These are phyloP conservation scores for Tuctoria greenei DNA, from an alignment of 176 grass and related monocot genomes.

Conservation along the genomic window DNA sequence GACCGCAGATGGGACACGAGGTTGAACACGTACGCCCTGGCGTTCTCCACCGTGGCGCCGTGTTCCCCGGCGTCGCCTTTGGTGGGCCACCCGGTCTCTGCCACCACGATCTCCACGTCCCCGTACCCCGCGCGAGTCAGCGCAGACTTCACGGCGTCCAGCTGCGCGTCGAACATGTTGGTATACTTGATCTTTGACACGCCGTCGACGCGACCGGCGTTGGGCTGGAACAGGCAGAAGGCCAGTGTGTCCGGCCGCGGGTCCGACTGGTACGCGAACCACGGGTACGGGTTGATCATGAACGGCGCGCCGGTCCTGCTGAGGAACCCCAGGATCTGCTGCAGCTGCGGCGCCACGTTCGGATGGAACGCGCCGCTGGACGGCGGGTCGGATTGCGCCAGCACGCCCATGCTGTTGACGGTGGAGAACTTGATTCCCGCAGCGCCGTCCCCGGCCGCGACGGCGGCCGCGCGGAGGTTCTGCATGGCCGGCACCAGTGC, in stretches of 20 bases:
- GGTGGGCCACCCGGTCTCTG: constrained; percentile 93
- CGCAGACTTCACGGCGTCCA: constrained; percentile 79
- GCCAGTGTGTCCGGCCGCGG: constrained; percentile 82
- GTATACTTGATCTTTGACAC: constrained; percentile 67
- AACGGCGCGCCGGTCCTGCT: constrained; percentile 67
- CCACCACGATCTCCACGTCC: constrained; percentile 70
- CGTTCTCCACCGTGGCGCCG: constrained; percentile 74
- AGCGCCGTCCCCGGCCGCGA: constrained; percentile 33
- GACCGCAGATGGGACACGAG: constrained; percentile 75
- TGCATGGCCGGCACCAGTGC: constrained; percentile 90
- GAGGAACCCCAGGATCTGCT: constrained; percentile 68
- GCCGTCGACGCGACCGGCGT: constrained; percentile 71
- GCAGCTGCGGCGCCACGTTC: constrained; percentile 57
- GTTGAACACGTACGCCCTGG: constrained; percentile 60
- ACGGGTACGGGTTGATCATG: constrained; percentile 98
- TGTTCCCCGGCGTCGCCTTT: constrained; percentile 60
- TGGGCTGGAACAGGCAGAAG: constrained; percentile 91
- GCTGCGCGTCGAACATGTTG: constrained; percentile 99
- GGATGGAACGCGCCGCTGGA: constrained; percentile 77
- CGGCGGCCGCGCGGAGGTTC: constrained; percentile 66
- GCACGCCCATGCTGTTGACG: constrained; percentile 90
- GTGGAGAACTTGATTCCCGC: constrained; percentile 66
- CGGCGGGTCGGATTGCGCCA: constrained; percentile 84
- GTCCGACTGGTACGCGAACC: constrained; percentile 91
- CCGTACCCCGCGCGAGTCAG: constrained; percentile 56